Conservation (phyloP, 306 rosid species). For the Lotus japonicus region DNA sequence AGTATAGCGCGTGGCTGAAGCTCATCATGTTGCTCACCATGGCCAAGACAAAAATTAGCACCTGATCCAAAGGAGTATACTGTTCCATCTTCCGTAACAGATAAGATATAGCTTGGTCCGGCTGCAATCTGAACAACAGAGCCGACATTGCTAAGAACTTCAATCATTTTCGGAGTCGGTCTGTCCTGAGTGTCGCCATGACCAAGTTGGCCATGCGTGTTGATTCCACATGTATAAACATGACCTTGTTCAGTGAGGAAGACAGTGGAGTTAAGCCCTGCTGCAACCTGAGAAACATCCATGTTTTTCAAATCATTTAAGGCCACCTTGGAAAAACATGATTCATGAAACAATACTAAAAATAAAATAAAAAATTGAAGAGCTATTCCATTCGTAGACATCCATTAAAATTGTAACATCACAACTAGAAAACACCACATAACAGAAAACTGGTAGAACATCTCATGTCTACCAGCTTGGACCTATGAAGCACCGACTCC, state of each 20-base stretch:
- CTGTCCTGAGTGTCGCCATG: slow-evolving; percentile 70
- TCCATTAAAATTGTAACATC: not conserved
- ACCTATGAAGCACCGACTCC: too few species aligned
- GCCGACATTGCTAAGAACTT: slow-evolving; percentile 47
- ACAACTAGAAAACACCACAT: not conserved
- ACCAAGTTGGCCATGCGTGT: slow-evolving; percentile 89
- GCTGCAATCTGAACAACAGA: slow-evolving; percentile 70
- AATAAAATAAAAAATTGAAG: not conserved
- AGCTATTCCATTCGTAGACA: not conserved
- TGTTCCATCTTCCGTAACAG: slow-evolving; percentile 56
- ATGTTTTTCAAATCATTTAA: not conserved
- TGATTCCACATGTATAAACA: slow-evolving; percentile 79
- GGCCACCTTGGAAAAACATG: not conserved
- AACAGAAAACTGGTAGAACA: not conserved
- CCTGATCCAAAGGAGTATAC: slow-evolving; percentile 91
- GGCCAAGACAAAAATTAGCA: slow-evolving; percentile 92
- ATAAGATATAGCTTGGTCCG: slow-evolving; percentile 73
- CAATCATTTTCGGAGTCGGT: slow-evolving; percentile 61
- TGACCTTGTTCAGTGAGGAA: slow-evolving; percentile 77
- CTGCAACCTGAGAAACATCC: slow-evolving; percentile 59
- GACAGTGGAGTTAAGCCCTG: slow-evolving; percentile 85
- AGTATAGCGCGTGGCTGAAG: slow-evolving; percentile 72
- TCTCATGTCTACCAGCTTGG: not conserved
- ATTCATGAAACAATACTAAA: not conserved
- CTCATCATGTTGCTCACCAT: slow-evolving; percentile 84